These are phyloP conservation scores for Taxillus chinensis DNA, from an alignment of 164 flowering plant genomes.

Conservation along the genomic window DNA sequence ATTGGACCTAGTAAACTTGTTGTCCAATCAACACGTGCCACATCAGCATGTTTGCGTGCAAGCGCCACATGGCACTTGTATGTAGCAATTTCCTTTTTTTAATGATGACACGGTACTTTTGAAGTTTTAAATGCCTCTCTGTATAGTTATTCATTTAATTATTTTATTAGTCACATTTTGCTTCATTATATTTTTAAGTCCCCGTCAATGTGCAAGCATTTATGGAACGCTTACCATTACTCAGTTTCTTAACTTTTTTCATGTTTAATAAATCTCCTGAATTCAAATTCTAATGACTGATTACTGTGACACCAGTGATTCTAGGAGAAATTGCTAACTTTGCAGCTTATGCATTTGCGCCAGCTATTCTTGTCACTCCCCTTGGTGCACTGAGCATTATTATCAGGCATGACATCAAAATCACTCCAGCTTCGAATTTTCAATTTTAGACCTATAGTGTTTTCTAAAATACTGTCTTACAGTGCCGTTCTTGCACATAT, in stretches of 20 bases:
- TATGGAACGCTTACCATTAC: not conserved
- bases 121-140: too few species aligned
- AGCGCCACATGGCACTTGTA: too few species aligned
- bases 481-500: slow-evolving; percentile 91
- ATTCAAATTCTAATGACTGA: not conserved
- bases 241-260: not conserved
- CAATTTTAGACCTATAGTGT: slow-evolving; percentile 12
- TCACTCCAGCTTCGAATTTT: not conserved
- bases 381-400: slow-evolving; percentile 94
- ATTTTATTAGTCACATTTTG: not conserved
- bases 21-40: too few species aligned
- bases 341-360: slow-evolving; percentile 95
- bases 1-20: too few species aligned
- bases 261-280: not conserved
- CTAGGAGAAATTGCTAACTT: slow-evolving; percentile 88
- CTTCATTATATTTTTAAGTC: not conserved
- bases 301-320: slow-evolving; percentile 45
- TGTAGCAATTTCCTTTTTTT: too few species aligned
- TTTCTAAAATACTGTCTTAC: slow-evolving; percentile 19
- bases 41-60: too few species aligned
- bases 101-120: too few species aligned
- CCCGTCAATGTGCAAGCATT: not conserved
- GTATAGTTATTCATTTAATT: not conserved
- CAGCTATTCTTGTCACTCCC: slow-evolving; percentile 86
- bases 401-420: slow-evolving; percentile 49